These are phyloP conservation scores for Rosa persica DNA, from an alignment of 306 rosid genomes.

Conservation along the genomic window DNA sequence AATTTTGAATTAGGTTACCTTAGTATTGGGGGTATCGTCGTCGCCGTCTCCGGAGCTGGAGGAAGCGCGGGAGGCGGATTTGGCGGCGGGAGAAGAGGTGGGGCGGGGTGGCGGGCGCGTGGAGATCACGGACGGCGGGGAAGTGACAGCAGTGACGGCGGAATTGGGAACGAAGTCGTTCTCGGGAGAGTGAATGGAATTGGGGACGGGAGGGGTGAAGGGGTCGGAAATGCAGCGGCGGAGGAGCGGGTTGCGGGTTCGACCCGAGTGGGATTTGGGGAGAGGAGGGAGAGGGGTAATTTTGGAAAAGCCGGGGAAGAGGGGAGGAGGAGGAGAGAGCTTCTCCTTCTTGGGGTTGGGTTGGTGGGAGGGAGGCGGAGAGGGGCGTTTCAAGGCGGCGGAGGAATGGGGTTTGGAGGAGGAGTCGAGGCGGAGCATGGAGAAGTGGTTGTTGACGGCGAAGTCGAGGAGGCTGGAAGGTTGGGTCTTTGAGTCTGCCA, in stretches of 20 bases:
- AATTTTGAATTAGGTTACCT: not conserved
- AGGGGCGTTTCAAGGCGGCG: slow-evolving; percentile 2
- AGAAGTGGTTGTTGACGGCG: slow-evolving; percentile 6
- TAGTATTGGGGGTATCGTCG: not conserved
- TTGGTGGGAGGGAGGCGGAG: not conserved
- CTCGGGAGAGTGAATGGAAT: not conserved
- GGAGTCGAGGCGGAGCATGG: slow-evolving; percentile 16
- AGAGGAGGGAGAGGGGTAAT: not conserved
- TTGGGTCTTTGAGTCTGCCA: not conserved
- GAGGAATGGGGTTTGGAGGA: not conserved
- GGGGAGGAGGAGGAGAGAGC: slow-evolving; percentile 7
- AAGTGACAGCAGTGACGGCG: not conserved
- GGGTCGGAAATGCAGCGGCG: slow-evolving; percentile 20
- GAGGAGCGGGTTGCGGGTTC: not conserved
- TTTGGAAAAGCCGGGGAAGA: slow-evolving; percentile 8
- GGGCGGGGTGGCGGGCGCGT: not conserved
- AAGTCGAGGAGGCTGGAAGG: no score
- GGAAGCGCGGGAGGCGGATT: slow-evolving; percentile 3
- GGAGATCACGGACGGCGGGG: not conserved
- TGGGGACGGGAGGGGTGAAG: not conserved
- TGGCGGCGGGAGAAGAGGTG: not conserved
- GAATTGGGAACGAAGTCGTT: not conserved
- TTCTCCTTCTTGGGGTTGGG: slow-evolving; percentile 26
- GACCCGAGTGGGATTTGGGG: not conserved
- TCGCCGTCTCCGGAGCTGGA: slow-evolving; percentile 17